Evolutionary conservation across 169 alveolate species (phyloP).

Genomic region (Toxoplasma gondii): DNA sequence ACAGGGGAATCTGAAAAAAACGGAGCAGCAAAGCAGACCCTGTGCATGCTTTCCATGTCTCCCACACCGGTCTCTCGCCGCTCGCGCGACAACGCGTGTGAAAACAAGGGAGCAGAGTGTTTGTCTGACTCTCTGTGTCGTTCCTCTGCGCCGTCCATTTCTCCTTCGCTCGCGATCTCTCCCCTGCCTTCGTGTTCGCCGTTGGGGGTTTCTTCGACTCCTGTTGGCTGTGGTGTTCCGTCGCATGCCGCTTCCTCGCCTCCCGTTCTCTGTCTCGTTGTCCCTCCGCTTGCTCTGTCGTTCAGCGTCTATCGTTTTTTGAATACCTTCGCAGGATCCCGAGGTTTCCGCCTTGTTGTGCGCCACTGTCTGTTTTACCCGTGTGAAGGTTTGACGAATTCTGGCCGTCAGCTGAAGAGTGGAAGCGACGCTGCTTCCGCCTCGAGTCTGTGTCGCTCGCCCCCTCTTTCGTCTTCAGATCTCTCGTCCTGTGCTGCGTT

Average conservation of each 20-base stretch:
- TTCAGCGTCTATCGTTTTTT: not conserved
- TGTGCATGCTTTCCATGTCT: too few relatives aligned
- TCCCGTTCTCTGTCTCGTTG: not conserved
- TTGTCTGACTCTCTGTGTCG: not conserved
- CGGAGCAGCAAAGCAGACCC: too few relatives aligned
- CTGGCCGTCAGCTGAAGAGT: not conserved
- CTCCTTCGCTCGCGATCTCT: not conserved
- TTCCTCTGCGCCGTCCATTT: not conserved
- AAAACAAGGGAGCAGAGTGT: too few relatives aligned
- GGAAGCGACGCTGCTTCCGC: not conserved
- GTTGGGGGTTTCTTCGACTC: not conserved
- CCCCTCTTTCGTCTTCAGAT: not conserved
- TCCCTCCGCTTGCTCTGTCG: conserved; percentile 13
- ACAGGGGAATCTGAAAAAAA: too few relatives aligned
- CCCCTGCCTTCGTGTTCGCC: not conserved
- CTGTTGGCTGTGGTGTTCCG: not conserved
- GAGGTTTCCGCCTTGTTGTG: not conserved
- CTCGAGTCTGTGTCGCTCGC: not conserved
- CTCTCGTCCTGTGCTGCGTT: not conserved
- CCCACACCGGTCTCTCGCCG: too few relatives aligned
- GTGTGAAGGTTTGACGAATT: not conserved
- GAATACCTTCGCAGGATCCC: not conserved
- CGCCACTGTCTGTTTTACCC: not conserved
- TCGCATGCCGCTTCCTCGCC: not conserved
- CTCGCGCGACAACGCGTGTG: too few relatives aligned